Percentiles rank a stretch among this genome's conserved stretches.
Evolutionary conservation across 495 filamentous ascomycete genomes (phyloP).

Genomic region (Talaromyces liani): DNA sequence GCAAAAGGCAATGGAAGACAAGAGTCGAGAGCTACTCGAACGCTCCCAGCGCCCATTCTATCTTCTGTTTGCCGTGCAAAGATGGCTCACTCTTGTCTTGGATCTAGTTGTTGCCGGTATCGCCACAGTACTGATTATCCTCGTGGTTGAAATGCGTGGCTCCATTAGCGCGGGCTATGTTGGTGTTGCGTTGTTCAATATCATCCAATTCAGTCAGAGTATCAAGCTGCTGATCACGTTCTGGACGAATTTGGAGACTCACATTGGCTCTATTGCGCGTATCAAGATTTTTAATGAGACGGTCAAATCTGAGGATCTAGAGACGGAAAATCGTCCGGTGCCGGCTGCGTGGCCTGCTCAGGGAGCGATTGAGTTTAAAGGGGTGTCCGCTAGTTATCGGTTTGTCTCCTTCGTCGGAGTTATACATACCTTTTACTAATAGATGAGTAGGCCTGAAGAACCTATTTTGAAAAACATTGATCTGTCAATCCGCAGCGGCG

Average conservation of each 20-base stretch:
- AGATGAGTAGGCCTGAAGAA: slow-evolving; percentile 20
- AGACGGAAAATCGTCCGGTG: slow-evolving; percentile 27
- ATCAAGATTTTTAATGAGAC: slow-evolving; percentile 47
- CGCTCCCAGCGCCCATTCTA: slow-evolving; percentile 47
- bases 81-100: slow-evolving; percentile 64
- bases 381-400: slow-evolving; percentile 34
- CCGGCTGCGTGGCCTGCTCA: slow-evolving; percentile 42
- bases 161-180: slow-evolving; percentile 40
- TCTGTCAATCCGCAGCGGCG: slow-evolving; percentile 42
- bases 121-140: slow-evolving; percentile 38
- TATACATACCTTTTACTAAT: background rate
- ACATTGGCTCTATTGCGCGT: slow-evolving; percentile 50
- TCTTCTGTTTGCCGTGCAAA: slow-evolving; percentile 55
- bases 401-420: slow-evolving; percentile 10
- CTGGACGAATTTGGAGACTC: slow-evolving; percentile 52
- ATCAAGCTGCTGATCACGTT: slow-evolving; percentile 45
- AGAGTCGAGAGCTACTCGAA: slow-evolving; percentile 55
- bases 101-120: slow-evolving; percentile 51
- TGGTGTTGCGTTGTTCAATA: slow-evolving; percentile 51
- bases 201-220: slow-evolving; percentile 47
- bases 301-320: slow-evolving; percentile 41
- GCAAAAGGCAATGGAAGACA: slow-evolving; percentile 45
- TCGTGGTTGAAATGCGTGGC: slow-evolving; percentile 37
- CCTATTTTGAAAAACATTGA: slow-evolving; percentile 44
- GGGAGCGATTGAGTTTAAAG: slow-evolving; percentile 45